Base-by-base conservation (phyloP, 2,329 filamentous ascomycete species). In the Blastomyces gilchristii region DNA sequence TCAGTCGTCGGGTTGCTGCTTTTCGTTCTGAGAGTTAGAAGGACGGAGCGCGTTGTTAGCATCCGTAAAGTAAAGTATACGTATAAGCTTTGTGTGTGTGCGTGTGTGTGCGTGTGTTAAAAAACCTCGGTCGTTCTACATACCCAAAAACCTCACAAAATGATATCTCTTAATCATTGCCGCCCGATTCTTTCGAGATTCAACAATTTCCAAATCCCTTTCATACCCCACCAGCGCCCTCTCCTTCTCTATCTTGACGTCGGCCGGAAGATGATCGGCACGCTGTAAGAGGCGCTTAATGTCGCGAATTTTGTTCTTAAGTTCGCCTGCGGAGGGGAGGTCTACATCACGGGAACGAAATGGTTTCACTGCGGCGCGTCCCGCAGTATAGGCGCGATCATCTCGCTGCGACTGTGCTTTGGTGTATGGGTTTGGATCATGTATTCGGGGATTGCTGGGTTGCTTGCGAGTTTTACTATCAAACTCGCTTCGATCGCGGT, bases 121-220 rank as follows among this genome's bases (percentile, higher is more conserved):
- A 22, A 22, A 22, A 22, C n/a, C n/a, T 22, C n/a, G n/a, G n/a
- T 22, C n/a, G n/a, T 22, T 22, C n/a, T 22, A 22, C n/a, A 22
- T 70, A 78, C 76, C 85, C 65, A 87, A 80, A 70, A 87, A 87
- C n/a, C 85, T 75, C n/a, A 87, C 80, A 74, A 85, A 86, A 70
- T 87, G 85, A 70, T 86, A 87, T 69, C 80, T 82, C 64, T 78
- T 78, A 64, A 87, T 85, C 76, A 85, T 81, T 64, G 82, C 80
- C 58, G 77, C 78, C 67, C 79, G 77, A 67, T 80, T 75, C 67
- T 82, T 78, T 61, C 81, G 79, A 31, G 73, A 71, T 63, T 79
- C 76, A 62, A 79, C 77, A 31, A 80, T 77, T 18, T 75, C 76
- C 60, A 87, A 71, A 66, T 87, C 85, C 61, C 80, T 79, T 69